Base-by-base conservation (phyloP, 163 green algal species). In the Scenedesmus sp. region DNA sequence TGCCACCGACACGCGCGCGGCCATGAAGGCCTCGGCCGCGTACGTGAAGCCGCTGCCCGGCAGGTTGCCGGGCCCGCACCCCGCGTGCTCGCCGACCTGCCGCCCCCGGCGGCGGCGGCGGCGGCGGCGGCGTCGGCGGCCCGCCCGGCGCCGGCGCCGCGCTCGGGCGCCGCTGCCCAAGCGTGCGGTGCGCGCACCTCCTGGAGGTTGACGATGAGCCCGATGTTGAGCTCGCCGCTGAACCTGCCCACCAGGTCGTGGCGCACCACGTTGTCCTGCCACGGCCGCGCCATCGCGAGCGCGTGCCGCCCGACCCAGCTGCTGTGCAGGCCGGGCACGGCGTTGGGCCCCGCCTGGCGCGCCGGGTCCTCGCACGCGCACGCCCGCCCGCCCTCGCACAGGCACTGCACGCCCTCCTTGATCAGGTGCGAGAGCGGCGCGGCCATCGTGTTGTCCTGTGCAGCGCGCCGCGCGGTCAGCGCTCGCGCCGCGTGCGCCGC, bases 201-300 rank as follows among this genome's bases (percentile, higher is more conserved):
- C 63, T 94, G 88, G 58, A 93, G 73, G 81, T 95, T 95, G 48
- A 95, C 51, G 15, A 95, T 83, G 80, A 90, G 88, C 13, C 82
- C 87, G 39, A 95, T 89, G 63, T 84, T 79, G 6, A 64, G 62
- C 31, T 82, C 20, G 47, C 80, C 36, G n/a, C n/a, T n/a, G 42
- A 95, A 88, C 10, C 82, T 69, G 24, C 76, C 57, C 7, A 92
- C 75, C 39, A 92, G 28, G 13, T 60, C 70, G 34, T 84, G 66
- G 44, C 83, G 73, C 24, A 77, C 29, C 36, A 93, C 57, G 36
- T 89, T 77, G 0, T 76, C 56, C 60, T 94, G 82, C 83, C 77
- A 92, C 1, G 89, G 88, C 39, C 90, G 70, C 26, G 90, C 89
- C 83, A 91, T 92, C 17, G 90, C 91, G 53, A 95, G 78, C 6